Base-by-base conservation (phyloP, 331 rosid genomes). In the Pyracantha coccinea region DNA sequence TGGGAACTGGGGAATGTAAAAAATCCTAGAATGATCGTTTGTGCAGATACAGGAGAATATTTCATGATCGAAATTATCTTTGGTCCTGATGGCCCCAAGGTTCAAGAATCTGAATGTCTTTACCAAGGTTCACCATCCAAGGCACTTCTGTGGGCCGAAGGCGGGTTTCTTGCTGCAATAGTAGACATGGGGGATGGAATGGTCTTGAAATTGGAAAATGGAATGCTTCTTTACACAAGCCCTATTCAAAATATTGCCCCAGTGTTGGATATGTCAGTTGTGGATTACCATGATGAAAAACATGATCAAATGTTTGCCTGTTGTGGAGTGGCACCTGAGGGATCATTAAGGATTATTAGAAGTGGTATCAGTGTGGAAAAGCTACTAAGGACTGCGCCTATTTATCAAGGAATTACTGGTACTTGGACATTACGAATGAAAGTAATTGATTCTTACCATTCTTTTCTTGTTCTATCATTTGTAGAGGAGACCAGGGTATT, bases 401-500 rank as follows among this genome's bases (percentile, higher is more conserved):
- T 86, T 63, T 94, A 94, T 87, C 92, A 91, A 83, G 98, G 98
- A 65, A 84, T 94, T 76, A 84, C 90, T 63, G 91, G 97, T 72
- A 86, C 92, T 73, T 91, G 97, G 98, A 86, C 97, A 38, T 71
- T 90, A 77, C 84, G 82, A 75, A 94, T 94, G 97, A 91, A 86
- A 87, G 78, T 88, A 55, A 71, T 24, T 14, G 96, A 91, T 86
- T 69, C 78, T 59, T 81, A 88, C 71, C 96, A 94, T 86, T 90
- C 98, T 66, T 91, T 91, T 81, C 87, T 94, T 77, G 97, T 94
- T 68, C 82, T 90, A 67, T 91, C 98, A 19, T 94, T 94, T 82
- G 96, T 94, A 78, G 98, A 88, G 82, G 97, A 91, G 87, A 94
- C 98, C 76, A 89, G 98, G 85, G 86, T 94, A 75, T 83, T 94